Conservation (phyloP, 805 yeast species). For the Cyberlindnera samutprakarnensis region DNA sequence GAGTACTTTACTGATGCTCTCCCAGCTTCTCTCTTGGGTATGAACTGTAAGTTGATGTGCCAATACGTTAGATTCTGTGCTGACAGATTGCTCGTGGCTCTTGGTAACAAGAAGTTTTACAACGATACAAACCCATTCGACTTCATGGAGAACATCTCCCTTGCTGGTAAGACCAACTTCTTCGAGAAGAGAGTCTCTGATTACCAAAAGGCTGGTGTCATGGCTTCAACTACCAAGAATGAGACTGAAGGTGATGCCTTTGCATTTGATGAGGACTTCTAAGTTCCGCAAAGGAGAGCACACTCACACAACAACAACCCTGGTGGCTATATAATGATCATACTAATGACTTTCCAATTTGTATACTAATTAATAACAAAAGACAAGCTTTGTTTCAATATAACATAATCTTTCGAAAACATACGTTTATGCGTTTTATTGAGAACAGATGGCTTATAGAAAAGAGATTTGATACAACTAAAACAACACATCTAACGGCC, state of each 20-base stretch:
- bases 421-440: no score
- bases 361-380: no score
- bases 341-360: no score
- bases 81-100: conserved; percentile 84
- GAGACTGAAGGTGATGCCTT: conserved; percentile 49
- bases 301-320: no score
- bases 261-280: conserved; percentile 91
- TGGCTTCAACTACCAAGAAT: conserved; percentile 56
- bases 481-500: conserved; percentile 33
- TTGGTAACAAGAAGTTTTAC: conserved; percentile 86
- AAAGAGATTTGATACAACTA: no score
- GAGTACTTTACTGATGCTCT: conserved; percentile 92
- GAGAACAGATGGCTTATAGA: no score
- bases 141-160: conserved; percentile 97
- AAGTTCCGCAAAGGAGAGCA: no score
- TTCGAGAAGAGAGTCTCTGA: conserved; percentile 98
- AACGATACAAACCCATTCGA: conserved; percentile 92
- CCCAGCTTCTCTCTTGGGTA: conserved; percentile 89
- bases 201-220: conserved; percentile 99
- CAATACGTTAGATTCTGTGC: conserved; percentile 98
- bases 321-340: no score
- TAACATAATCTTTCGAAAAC: no score
- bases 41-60: conserved; percentile 91
- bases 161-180: conserved; percentile 98
- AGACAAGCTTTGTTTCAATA: no score